Evolutionary conservation across 495 filamentous ascomycete species (phyloP).

Genomic region (Penicilliopsis zonata): DNA sequence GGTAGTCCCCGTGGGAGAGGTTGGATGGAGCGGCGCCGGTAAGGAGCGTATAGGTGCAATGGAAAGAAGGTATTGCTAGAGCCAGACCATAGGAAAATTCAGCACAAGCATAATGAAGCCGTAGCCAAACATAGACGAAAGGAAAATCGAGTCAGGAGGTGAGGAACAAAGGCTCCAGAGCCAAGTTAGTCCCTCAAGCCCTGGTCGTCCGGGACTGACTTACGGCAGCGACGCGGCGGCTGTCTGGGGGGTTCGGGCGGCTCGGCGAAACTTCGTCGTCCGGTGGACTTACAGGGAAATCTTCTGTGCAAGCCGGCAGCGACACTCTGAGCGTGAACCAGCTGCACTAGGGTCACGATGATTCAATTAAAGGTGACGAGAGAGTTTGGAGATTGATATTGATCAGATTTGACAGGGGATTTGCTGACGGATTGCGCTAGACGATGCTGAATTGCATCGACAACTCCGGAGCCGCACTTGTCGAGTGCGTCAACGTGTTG

Average conservation of each 20-base stretch:
- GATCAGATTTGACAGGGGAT: neutral
- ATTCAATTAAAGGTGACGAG: constrained; percentile 86
- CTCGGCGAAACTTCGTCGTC: constrained; percentile 1
- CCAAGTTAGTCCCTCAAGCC: too few species aligned
- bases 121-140: too few species aligned
- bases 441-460: constrained; percentile 99
- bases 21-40: too few species aligned
- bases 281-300: constrained; percentile 19
- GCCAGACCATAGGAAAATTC: too few species aligned
- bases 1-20: too few species aligned
- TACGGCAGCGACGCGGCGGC: too few species aligned
- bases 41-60: too few species aligned
- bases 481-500: constrained; percentile 89
- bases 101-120: too few species aligned
- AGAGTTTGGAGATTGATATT: neutral
- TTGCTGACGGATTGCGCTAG: constrained; percentile 32
- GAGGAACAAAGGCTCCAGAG: too few species aligned
- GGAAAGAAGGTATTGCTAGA: too few species aligned
- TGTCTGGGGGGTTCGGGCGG: constrained; percentile 19
- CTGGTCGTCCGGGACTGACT: too few species aligned
- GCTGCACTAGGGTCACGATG: constrained; percentile 49
- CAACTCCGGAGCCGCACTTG: constrained; percentile 96
- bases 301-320: constrained; percentile 5
- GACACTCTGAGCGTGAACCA: constrained; percentile 1
- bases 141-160: too few species aligned